Percentiles rank a stretch among this genome's conserved stretches.
These are phyloP conservation scores for Pythium scleroteichum DNA, from an alignment of 352 stramenopile species.

Conservation along the genomic window DNA sequence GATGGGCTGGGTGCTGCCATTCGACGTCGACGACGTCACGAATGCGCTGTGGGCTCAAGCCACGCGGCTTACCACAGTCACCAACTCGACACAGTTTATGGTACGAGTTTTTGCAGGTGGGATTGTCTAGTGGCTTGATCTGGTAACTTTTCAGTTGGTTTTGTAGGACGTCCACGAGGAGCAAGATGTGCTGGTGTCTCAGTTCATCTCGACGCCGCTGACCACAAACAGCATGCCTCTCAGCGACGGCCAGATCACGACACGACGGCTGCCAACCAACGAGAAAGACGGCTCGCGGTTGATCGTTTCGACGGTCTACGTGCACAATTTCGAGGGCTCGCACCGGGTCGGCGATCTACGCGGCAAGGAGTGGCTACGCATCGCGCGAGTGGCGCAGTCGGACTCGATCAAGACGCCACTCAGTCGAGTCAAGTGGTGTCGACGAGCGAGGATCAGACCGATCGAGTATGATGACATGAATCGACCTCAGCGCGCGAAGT, in stretches of 20 bases:
- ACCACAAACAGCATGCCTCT: neutral
- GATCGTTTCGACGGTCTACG: neutral
- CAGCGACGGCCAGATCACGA: conserved; percentile 1
- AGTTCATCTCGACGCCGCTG: conserved; percentile 4
- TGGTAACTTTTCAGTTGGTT: too few relatives aligned
- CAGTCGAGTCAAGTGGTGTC: conserved; percentile 8
- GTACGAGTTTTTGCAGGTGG: neutral
- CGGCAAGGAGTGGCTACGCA: conserved; percentile 10
- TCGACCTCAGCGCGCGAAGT: neutral
- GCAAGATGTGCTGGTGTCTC: conserved; percentile 1
- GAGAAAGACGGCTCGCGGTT: neutral
- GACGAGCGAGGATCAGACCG: neutral
- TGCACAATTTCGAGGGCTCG: neutral
- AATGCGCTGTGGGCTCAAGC: conserved; percentile 9
- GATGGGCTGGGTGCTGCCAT: conserved; percentile 9
- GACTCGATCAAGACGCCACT: neutral
- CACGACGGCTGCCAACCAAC: neutral
- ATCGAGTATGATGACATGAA: conserved; percentile 2
- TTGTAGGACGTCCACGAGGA: neutral
- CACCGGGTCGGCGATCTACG: neutral
- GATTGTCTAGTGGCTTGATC: too few relatives aligned
- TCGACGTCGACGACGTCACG: neutral
- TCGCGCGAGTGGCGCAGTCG: neutral
- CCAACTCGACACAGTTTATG: neutral
- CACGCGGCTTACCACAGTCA: neutral